Conservation (phyloP, 129 eudicot species). For the Scalesia atractyloides region DNA sequence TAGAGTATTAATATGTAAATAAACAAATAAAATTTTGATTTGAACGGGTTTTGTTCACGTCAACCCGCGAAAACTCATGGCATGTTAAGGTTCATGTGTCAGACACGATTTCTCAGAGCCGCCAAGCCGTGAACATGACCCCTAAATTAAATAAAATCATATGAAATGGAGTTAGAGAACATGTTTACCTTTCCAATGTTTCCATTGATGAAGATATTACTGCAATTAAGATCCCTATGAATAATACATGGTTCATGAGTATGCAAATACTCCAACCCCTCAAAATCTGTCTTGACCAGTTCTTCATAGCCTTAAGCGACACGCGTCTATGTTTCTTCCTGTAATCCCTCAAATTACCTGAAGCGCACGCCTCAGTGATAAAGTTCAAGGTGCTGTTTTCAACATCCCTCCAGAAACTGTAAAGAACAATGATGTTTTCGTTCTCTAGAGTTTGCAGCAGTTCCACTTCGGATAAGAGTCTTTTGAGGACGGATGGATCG, state of each 20-base stretch:
- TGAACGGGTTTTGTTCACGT: too few species aligned
- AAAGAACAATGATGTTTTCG: conserved; percentile 65
- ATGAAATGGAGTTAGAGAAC: not conserved
- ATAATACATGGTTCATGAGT: conserved; percentile 76
- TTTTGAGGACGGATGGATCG: conserved; percentile 52
- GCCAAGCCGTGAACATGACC: too few species aligned
- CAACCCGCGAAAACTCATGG: too few species aligned
- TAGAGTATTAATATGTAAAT: too few species aligned
- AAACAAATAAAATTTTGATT: too few species aligned
- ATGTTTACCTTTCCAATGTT: conserved; percentile 69
- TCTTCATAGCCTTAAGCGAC: conserved; percentile 68
- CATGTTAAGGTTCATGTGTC: too few species aligned
- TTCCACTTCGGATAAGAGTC: conserved; percentile 55
- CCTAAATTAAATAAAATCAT: not conserved
- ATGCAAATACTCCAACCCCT: conserved; percentile 72
- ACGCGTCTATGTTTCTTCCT: conserved; percentile 73
- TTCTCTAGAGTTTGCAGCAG: conserved; percentile 52
- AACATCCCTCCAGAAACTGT: conserved; percentile 63
- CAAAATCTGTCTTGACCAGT: conserved; percentile 72
- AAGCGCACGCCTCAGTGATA: conserved; percentile 74
- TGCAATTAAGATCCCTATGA: conserved; percentile 79
- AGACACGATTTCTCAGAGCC: too few species aligned
- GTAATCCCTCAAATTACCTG: conserved; percentile 77
- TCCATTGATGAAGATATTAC: conserved; percentile 80
- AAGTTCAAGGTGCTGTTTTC: conserved; percentile 56